phyloP scores from a whole-genome alignment of 805 yeast genomes.

The Starmera dryadoides region DNA sequence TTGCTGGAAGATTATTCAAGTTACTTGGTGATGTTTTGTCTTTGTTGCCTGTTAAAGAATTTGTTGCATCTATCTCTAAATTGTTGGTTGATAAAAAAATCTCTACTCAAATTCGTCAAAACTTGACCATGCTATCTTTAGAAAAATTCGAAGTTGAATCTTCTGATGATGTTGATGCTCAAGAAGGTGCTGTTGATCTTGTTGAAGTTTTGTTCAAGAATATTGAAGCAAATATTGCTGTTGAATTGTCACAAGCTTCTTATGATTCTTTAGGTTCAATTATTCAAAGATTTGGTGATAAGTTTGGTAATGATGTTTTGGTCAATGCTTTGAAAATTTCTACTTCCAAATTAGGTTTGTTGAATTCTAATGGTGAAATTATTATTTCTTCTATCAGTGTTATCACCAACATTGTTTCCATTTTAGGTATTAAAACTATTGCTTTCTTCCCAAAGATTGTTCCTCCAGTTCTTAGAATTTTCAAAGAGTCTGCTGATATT shows the following conservation, averaged over 20 bases:
- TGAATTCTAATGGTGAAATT: conserved; percentile 49
- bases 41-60: conserved; percentile 68
- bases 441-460: conserved; percentile 81
- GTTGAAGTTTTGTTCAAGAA: conserved; percentile 42
- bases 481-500: conserved; percentile 27
- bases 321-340: conserved; percentile 42
- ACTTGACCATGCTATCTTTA: conserved; percentile 54
- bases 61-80: conserved; percentile 53
- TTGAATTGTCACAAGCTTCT: conserved; percentile 57
- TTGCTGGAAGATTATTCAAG: conserved; percentile 35
- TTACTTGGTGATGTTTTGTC: conserved; percentile 58
- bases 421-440: conserved; percentile 79
- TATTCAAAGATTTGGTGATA: conserved; percentile 53
- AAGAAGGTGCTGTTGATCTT: conserved; percentile 43
- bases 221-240: conserved; percentile 18
- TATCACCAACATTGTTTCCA: conserved; percentile 60
- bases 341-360: conserved; percentile 47
- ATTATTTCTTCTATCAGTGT: conserved; percentile 68
- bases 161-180: conserved; percentile 39
- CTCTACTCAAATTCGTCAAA: conserved; percentile 45
- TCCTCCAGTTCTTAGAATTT: conserved; percentile 61
- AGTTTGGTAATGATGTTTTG: conserved; percentile 39
- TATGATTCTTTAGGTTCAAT: conserved; percentile 61
- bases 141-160: conserved; percentile 66
- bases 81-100: conserved; percentile 25